Percentiles rank a stretch among this genome's conserved stretches.
Evolutionary conservation across 1,139 yeast genomes (phyloP).

Genomic region (Kodamaea fungicola): DNA sequence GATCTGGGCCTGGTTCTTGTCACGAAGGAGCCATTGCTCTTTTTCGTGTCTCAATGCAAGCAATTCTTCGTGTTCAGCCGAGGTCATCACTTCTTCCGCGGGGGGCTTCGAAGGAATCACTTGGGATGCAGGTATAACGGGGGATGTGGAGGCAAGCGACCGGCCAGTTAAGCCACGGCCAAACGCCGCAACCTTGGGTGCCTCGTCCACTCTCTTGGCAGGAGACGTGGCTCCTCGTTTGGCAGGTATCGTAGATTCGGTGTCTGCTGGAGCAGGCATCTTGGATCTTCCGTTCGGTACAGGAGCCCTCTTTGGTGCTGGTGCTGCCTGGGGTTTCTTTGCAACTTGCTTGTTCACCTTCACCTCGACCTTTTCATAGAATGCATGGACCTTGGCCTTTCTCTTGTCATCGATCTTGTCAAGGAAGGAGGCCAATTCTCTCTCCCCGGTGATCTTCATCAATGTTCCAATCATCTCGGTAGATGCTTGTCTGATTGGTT

Average conservation of each 20-base stretch:
- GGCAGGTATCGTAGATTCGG: constrained; percentile 45
- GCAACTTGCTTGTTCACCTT: constrained; percentile 25
- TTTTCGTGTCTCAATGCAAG: constrained; percentile 52
- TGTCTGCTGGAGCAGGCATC: constrained; percentile 1
- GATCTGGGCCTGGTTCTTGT: constrained; percentile 34
- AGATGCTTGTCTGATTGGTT: constrained; percentile 77
- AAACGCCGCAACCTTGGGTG: constrained; percentile 25
- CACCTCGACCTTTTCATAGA: constrained; percentile 56
- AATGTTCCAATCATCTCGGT: constrained; percentile 78
- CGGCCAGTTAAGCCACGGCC: constrained; percentile 40
- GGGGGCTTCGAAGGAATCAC: background rate
- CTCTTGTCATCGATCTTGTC: constrained; percentile 75
- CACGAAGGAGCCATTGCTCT: constrained; percentile 46
- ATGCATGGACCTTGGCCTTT: constrained; percentile 62
- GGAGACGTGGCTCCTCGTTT: constrained; percentile 70
- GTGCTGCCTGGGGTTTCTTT: constrained; percentile 10
- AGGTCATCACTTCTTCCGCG: constrained; percentile 8
- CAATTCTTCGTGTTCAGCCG: constrained; percentile 45
- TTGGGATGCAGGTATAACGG: constrained; percentile 12
- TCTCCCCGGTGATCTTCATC: constrained; percentile 77
- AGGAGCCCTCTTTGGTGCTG: constrained; percentile 4
- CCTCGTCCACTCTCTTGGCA: constrained; percentile 40
- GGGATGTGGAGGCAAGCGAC: constrained; percentile 24
- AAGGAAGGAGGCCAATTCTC: constrained; percentile 57
- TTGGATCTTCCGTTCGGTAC: constrained; percentile 1